Percentiles rank a stretch among this genome's conserved stretches.
These are phyloP conservation scores for Phytophthora fragariaefolia DNA, from an alignment of 352 stramenopile species.

Conservation along the genomic window DNA sequence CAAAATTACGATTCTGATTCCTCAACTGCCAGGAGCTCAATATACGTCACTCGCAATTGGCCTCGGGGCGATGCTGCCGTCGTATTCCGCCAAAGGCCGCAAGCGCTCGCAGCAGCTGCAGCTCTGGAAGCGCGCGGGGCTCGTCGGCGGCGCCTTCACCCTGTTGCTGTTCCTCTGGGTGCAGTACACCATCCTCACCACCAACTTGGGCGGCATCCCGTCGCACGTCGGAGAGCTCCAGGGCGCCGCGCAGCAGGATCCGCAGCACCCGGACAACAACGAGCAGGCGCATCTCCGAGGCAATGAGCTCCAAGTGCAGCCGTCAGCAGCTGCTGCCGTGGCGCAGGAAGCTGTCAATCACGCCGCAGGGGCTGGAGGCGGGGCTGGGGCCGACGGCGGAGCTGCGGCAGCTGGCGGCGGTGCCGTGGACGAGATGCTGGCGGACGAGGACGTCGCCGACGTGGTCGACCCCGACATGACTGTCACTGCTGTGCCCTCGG, in stretches of 20 bases:
- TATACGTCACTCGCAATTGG: constrained; percentile 15
- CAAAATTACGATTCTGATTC: constrained; percentile 3
- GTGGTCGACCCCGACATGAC: constrained; percentile 30
- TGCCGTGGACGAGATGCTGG: constrained; percentile 93
- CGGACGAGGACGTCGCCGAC: constrained; percentile 98
- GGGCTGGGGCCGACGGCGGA: no score
- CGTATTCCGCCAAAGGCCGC: constrained; percentile 23
- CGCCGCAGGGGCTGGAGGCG: constrained; percentile 5
- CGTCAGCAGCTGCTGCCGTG: background rate
- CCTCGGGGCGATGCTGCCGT: constrained; percentile 28
- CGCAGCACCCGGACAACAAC: constrained; percentile 8
- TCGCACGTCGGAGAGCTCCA: constrained; percentile 31
- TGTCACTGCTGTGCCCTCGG: constrained; percentile 23
- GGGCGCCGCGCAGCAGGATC: constrained; percentile 22
- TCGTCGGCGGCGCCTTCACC: constrained; percentile 15
- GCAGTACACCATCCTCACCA: constrained; percentile 62
- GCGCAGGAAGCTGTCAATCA: constrained; percentile 1
- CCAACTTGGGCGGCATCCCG: constrained; percentile 34
- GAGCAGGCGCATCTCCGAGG: constrained; percentile 19
- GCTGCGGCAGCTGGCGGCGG: constrained; percentile 3
- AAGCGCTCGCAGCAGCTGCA: constrained; percentile 32
- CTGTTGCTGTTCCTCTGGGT: constrained; percentile 52
- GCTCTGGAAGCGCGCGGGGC: constrained; percentile 33
- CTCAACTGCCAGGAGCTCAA: background rate
- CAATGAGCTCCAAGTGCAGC: constrained; percentile 2